These are phyloP conservation scores for Lippia alba DNA, from an alignment of 305 asterid species.

Conservation along the genomic window DNA sequence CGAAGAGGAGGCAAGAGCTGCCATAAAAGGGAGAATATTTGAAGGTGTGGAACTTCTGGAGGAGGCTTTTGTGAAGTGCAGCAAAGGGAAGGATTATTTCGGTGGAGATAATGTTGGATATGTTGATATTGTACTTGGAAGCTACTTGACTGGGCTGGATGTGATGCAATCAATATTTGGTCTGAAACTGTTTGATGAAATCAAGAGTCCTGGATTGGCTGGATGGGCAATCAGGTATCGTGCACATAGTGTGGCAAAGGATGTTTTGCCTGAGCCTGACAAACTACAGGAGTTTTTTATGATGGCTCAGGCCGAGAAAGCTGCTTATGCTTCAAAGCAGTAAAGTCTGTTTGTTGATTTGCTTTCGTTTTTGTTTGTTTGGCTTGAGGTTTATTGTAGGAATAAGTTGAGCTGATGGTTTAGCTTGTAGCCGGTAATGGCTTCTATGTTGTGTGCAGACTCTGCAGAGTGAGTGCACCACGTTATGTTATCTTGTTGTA, in stretches of 20 bases:
- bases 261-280: conserved; percentile 44
- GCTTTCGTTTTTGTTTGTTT: background rate
- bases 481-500: too few relatives aligned
- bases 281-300: conserved; percentile 41
- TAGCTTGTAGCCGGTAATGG: too few relatives aligned
- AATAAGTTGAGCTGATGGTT: too few relatives aligned
- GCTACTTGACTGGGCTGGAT: conserved; percentile 49
- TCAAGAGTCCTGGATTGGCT: conserved; percentile 43
- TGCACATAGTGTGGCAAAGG: conserved; percentile 41
- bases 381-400: too few relatives aligned
- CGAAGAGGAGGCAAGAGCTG: conserved; percentile 43
- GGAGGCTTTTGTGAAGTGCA: conserved; percentile 49
- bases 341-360: too few relatives aligned
- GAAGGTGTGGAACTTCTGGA: conserved; percentile 47
- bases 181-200: conserved; percentile 43
- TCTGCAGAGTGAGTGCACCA: too few relatives aligned
- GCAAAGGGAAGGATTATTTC: conserved; percentile 53
- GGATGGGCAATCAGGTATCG: conserved; percentile 45
- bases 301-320: conserved; percentile 33
- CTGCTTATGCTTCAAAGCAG: conserved; percentile 10
- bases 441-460: too few relatives aligned
- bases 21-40: conserved; percentile 22
- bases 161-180: conserved; percentile 34
- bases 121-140: conserved; percentile 57
- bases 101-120: conserved; percentile 61